Evolutionary conservation across 225 moss, liverwort and hornwort species (phyloP).

Genomic region (Pleurozium schreberi): DNA sequence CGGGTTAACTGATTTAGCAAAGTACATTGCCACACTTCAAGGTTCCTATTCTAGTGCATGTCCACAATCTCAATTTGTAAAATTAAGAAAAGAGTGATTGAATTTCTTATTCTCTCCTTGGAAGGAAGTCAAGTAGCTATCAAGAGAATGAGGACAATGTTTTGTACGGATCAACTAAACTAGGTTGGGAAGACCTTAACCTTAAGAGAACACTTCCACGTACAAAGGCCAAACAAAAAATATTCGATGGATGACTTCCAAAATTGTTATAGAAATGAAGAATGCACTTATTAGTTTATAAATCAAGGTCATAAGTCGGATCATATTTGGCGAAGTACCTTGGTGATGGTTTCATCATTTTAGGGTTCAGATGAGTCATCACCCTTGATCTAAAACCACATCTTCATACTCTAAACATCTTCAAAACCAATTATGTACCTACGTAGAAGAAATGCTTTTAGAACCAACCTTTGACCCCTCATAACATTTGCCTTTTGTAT

Average conservation of each 20-base stretch:
- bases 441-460: too few species aligned
- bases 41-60: neutral
- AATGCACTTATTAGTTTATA: neutral
- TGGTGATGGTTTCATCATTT: fast-evolving
- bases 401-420: too few species aligned
- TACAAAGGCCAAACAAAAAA: neutral
- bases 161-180: neutral
- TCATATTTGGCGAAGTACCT: neutral
- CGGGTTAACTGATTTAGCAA: neutral
- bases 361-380: neutral
- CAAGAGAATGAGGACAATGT: neutral
- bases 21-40: neutral
- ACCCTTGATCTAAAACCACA: too few species aligned
- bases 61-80: neutral
- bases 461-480: too few species aligned
- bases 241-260: neutral
- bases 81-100: neutral
- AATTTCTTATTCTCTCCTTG: neutral
- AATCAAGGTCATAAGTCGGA: neutral
- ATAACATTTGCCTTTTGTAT: too few species aligned
- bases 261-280: neutral
- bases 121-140: neutral
- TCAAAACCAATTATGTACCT: too few species aligned
- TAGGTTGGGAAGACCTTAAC: neutral
- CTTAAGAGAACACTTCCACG: fast-evolving